These are phyloP conservation scores for Rhizophagus sp. DNA, from an alignment of 192 early-diverging fungal species.

Conservation along the genomic window DNA sequence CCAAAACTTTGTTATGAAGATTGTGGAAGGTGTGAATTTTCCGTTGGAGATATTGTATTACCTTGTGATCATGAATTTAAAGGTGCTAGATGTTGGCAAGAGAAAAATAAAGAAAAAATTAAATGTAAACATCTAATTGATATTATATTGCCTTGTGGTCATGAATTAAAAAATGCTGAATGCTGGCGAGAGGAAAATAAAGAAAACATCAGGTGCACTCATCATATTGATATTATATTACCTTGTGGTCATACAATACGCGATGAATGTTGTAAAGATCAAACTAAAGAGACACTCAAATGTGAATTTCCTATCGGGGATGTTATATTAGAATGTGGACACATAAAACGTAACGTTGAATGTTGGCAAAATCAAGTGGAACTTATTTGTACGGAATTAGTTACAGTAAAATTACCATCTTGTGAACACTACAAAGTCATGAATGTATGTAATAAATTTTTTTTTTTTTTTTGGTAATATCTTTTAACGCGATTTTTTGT, in stretches of 20 bases:
- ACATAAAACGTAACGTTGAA: background rate
- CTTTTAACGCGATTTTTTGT: background rate
- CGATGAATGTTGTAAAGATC: no score
- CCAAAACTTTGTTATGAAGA: conserved; percentile 44
- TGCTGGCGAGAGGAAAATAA: no score
- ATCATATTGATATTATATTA: no score
- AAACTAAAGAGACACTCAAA: background rate
- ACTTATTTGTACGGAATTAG: conserved; percentile 31
- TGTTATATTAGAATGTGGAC: background rate
- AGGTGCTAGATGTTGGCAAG: conserved; percentile 32
- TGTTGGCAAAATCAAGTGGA: background rate
- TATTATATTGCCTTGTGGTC: background rate
- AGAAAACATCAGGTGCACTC: no score
- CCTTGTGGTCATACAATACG: no score
- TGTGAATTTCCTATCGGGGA: background rate
- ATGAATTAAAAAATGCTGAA: no score
- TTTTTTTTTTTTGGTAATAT: background rate
- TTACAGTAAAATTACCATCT: conserved; percentile 28
- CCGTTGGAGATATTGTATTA: conserved; percentile 28
- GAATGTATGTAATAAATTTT: background rate
- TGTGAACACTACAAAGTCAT: conserved; percentile 46
- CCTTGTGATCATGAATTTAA: conserved; percentile 34
- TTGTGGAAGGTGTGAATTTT: conserved; percentile 46
- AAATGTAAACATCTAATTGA: background rate
- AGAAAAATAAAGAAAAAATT: background rate